Conservation (phyloP, 2,329 filamentous ascomycete genomes). For the Cladophialophora exuberans region DNA sequence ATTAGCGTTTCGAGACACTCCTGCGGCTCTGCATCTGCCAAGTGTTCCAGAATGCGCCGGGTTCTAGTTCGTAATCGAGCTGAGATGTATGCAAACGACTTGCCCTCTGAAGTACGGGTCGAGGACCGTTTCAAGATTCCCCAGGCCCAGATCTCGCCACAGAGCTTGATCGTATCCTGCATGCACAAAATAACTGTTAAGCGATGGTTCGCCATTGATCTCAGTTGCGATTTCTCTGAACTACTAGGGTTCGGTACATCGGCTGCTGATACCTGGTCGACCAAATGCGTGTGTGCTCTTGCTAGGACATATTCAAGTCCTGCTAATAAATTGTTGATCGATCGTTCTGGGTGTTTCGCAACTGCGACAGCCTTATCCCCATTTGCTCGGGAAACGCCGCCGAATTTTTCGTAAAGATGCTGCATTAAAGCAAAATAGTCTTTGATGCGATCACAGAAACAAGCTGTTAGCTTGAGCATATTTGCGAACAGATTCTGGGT, state of each 20-base stretch:
- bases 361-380: constrained; percentile 6
- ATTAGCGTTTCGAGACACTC: constrained; percentile 93
- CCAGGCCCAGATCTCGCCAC: constrained; percentile 96
- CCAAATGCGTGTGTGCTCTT: constrained; percentile 78
- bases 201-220: constrained; percentile 87
- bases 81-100: constrained; percentile 89
- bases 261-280: constrained; percentile 40
- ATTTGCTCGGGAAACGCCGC: constrained; percentile 19
- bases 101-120: constrained; percentile 69
- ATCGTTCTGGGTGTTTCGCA: constrained; percentile 42
- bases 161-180: constrained; percentile 90
- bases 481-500: constrained; percentile 81
- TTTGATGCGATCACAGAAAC: constrained; percentile 78
- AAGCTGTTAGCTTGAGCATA: constrained; percentile 86
- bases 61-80: constrained; percentile 88
- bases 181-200: constrained; percentile 95
- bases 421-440: constrained; percentile 73
- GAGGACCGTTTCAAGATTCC: constrained; percentile 61
- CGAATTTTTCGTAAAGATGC: constrained; percentile 58
- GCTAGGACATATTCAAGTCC: constrained; percentile 90
- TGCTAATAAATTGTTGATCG: constrained; percentile 77
- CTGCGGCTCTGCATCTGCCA: constrained; percentile 88
- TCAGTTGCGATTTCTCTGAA: constrained; percentile 73
- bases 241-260: constrained; percentile 11
- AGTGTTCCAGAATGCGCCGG: constrained; percentile 83